A percentile compares a stretch with the other conserved stretches of the same genome.
phyloP scores from a whole-genome alignment of 225 moss, liverwort and hornwort species.

The Anthoceros angustus region DNA sequence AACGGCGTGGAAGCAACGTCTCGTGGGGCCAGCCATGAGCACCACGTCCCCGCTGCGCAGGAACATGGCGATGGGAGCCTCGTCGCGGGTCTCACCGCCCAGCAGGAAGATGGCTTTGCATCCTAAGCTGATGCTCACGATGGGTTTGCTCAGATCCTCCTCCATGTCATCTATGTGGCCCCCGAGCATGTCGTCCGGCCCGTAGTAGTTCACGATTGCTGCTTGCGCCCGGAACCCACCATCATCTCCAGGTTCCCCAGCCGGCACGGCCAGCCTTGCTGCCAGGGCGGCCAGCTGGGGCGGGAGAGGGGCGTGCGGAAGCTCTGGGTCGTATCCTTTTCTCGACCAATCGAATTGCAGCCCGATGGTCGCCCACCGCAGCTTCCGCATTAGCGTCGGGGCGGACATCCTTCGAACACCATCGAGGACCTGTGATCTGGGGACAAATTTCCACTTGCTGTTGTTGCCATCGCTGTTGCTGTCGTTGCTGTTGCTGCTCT shows the following conservation, averaged over 20 bases:
- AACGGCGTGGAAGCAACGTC: constrained; percentile 80
- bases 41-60: constrained; percentile 95
- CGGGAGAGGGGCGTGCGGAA: constrained; percentile 52
- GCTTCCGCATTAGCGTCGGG: constrained; percentile 51
- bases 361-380: constrained; percentile 97
- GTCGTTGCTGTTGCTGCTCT: constrained; percentile 13
- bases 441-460: constrained; percentile 41
- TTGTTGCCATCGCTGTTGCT: constrained; percentile 1
- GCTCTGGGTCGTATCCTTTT: constrained; percentile 70
- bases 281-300: constrained; percentile 46
- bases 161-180: constrained; percentile 99
- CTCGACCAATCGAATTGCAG: constrained; percentile 90
- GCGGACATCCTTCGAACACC: constrained; percentile 24
- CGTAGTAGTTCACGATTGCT: constrained; percentile 94
- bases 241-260: constrained; percentile 27
- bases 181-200: constrained; percentile 95
- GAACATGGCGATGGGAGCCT: constrained; percentile 73
- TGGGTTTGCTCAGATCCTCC: constrained; percentile 92
- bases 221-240: constrained; percentile 58
- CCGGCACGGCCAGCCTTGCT: constrained; percentile 60
- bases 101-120: constrained; percentile 94
- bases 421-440: constrained; percentile 7
- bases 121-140: constrained; percentile 93
- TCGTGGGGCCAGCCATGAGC: constrained; percentile 84
- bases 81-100: constrained; percentile 62